Evolutionary conservation across 768 basidiomycete genomes (phyloP).

Genomic region (Mycena capillaripes): DNA sequence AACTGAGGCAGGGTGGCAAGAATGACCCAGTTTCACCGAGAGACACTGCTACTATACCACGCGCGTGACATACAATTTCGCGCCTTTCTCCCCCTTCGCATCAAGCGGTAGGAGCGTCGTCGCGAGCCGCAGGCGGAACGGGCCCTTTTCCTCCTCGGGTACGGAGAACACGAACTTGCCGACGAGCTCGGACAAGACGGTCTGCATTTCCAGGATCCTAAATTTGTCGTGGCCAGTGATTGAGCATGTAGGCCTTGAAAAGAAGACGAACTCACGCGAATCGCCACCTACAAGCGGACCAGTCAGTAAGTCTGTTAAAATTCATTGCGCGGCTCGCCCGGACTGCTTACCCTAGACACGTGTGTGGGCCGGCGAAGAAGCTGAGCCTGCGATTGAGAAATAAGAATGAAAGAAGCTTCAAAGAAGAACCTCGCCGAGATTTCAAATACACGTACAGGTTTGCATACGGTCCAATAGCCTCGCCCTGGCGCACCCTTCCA

Average conservation of each 20-base stretch:
- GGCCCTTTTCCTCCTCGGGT: slow-evolving; percentile 8
- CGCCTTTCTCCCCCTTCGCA: slow-evolving; percentile 23
- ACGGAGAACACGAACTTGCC: slow-evolving; percentile 55
- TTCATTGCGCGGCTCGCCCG: not conserved
- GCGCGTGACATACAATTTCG: slow-evolving; percentile 18
- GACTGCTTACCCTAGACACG: slow-evolving; percentile 25
- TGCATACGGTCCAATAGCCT: slow-evolving; percentile 41
- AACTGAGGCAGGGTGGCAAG: too few relatives aligned
- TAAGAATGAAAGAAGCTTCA: not conserved
- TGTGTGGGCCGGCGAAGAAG: slow-evolving; percentile 28
- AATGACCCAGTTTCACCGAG: too few relatives aligned
- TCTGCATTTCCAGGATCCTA: slow-evolving; percentile 54
- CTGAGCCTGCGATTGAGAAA: slow-evolving; percentile 17
- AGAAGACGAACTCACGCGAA: slow-evolving; percentile 29
- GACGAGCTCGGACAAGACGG: slow-evolving; percentile 54
- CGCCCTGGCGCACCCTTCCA: slow-evolving; percentile 34
- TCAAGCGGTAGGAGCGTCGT: slow-evolving; percentile 24
- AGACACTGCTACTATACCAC: not conserved
- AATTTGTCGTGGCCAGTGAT: not conserved
- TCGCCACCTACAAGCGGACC: slow-evolving; percentile 17
- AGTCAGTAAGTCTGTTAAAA: not conserved
- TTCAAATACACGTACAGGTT: slow-evolving; percentile 43
- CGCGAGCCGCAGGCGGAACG: slow-evolving; percentile 20
- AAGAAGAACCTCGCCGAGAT: not conserved
- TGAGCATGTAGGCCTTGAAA: not conserved